These are phyloP conservation scores for Sarocladium strictum DNA, from an alignment of 2,329 filamentous ascomycete species.

Conservation along the genomic window DNA sequence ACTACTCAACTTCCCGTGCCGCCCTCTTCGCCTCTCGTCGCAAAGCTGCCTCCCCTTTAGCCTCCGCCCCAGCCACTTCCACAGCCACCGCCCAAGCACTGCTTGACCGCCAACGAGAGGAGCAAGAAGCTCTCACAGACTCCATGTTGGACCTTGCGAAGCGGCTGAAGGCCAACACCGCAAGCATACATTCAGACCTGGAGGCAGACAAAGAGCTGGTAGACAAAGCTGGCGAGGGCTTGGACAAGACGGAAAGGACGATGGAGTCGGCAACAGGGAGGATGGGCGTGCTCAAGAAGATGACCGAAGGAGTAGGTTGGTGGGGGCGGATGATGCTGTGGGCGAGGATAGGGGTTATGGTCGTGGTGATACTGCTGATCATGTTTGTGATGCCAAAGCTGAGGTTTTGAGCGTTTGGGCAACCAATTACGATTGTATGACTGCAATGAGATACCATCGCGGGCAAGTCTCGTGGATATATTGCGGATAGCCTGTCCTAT, in stretches of 20 bases:
- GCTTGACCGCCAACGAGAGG: slow-evolving; percentile 68
- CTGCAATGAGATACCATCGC: neutral
- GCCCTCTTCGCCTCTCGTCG: slow-evolving; percentile 38
- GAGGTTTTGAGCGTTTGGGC: slow-evolving; percentile 54
- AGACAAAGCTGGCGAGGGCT: slow-evolving; percentile 62
- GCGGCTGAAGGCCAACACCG: slow-evolving; percentile 68
- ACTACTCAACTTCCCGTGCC: slow-evolving; percentile 32
- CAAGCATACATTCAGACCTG: slow-evolving; percentile 64
- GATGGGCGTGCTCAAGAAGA: slow-evolving; percentile 70
- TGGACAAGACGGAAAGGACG: slow-evolving; percentile 69
- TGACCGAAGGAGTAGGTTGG: slow-evolving; percentile 87
- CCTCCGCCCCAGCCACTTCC: slow-evolving; percentile 28
- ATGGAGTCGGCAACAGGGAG: slow-evolving; percentile 70
- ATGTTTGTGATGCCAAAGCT: slow-evolving; percentile 87
- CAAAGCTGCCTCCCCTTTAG: slow-evolving; percentile 13
- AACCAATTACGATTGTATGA: neutral
- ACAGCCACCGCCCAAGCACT: slow-evolving; percentile 61
- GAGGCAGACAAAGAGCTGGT: slow-evolving; percentile 68
- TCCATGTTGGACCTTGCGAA: slow-evolving; percentile 77
- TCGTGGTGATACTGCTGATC: slow-evolving; percentile 69
- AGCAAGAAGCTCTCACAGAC: slow-evolving; percentile 77
- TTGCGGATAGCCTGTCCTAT: neutral
- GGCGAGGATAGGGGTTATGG: slow-evolving; percentile 74
- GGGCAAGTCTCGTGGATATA: neutral
- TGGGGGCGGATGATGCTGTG: slow-evolving; percentile 72